These are phyloP conservation scores for Rhododendron kiyosumense DNA, from an alignment of 148 eudicot genomes.

Conservation along the genomic window DNA sequence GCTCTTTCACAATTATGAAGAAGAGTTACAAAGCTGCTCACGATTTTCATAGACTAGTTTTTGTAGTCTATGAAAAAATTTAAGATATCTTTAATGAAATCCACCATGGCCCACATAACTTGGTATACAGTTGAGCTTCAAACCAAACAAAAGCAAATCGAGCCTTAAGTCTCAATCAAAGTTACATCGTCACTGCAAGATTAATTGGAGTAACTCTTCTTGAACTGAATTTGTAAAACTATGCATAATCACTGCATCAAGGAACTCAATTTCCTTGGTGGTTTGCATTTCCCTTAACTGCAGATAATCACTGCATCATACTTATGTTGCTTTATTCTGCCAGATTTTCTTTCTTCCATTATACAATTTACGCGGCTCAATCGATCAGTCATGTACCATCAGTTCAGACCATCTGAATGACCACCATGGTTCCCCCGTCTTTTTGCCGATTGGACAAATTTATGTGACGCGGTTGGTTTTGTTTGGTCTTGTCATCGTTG, in stretches of 20 bases:
- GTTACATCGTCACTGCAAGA: background rate
- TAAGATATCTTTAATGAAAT: background rate
- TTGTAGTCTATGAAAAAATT: background rate
- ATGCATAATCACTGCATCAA: background rate
- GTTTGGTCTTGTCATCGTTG: constrained; percentile 7
- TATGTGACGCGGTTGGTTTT: background rate
- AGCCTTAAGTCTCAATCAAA: too few species aligned
- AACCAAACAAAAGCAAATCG: too few species aligned
- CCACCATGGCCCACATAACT: background rate
- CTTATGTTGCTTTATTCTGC: background rate
- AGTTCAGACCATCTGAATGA: constrained; percentile 15
- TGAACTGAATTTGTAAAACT: background rate
- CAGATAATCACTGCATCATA: background rate
- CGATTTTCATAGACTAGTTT: too few species aligned
- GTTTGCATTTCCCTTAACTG: background rate
- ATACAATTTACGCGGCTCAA: background rate
- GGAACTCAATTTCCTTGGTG: background rate
- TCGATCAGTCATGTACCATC: background rate
- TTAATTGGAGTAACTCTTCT: background rate
- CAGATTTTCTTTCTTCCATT: background rate
- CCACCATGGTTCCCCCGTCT: background rate
- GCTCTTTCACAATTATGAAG: background rate
- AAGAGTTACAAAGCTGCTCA: background rate
- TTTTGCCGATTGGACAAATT: background rate
- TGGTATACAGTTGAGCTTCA: background rate